Percentiles rank a stretch among this genome's conserved stretches.
phyloP scores from a whole-genome alignment of 371 early-diverging fungal genomes.

The Mucor velutinosus region DNA sequence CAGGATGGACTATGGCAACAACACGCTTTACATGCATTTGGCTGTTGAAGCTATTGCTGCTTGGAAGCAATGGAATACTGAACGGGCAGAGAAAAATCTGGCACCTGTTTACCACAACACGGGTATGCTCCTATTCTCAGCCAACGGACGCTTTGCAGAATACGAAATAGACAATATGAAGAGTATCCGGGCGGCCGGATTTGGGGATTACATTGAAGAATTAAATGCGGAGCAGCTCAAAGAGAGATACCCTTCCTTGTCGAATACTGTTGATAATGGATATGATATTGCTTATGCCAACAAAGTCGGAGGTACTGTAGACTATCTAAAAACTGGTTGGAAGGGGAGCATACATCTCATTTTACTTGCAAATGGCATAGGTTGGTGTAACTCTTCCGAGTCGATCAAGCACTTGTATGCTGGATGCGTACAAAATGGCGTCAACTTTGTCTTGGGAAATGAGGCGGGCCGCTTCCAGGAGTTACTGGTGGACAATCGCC shows the following conservation, averaged over 20 bases:
- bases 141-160: conserved; percentile 27
- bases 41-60: conserved; percentile 43
- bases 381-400: conserved; percentile 41
- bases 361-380: conserved; percentile 3
- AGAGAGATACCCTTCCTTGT: conserved; percentile 31
- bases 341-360: neutral
- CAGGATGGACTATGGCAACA: conserved; percentile 49
- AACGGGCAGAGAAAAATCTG: conserved; percentile 25
- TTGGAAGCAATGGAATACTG: conserved; percentile 46
- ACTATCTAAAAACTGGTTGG: neutral
- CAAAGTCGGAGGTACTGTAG: conserved; percentile 28
- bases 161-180: conserved; percentile 36
- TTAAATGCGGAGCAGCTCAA: conserved; percentile 23
- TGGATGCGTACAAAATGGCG: conserved; percentile 35
- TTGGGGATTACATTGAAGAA: conserved; percentile 34
- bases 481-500: conserved; percentile 3
- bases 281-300: conserved; percentile 37
- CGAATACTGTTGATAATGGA: conserved; percentile 31
- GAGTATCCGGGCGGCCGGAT: conserved; percentile 36
- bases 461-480: conserved; percentile 30
- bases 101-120: conserved; percentile 42
- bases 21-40: conserved; percentile 41
- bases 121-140: conserved; percentile 39
- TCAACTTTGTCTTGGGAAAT: conserved; percentile 38
- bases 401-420: conserved; percentile 33